A percentile compares a stretch with the other conserved stretches of the same genome.
These are phyloP conservation scores for Entomortierella chlamydospora DNA, from an alignment of 192 early-diverging fungal genomes.

Conservation along the genomic window DNA sequence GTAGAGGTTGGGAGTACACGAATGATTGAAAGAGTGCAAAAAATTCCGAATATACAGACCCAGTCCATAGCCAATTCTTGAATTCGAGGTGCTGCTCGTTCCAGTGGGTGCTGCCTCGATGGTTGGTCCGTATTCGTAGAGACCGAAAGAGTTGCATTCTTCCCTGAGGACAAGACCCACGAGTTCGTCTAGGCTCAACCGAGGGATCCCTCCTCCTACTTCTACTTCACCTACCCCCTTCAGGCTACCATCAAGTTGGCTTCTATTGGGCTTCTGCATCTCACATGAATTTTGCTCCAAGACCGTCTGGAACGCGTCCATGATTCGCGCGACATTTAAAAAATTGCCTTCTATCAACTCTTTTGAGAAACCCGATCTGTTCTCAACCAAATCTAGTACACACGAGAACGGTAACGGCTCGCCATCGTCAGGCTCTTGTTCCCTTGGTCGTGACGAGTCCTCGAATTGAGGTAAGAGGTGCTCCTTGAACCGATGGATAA, in stretches of 20 bases:
- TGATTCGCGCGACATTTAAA: slow-evolving; percentile 13
- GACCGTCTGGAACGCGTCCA: slow-evolving; percentile 8
- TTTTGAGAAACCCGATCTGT: not conserved
- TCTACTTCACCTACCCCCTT: too few species aligned
- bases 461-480: not conserved
- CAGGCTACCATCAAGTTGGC: too few species aligned
- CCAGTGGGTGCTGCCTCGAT: not conserved
- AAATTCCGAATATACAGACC: not conserved
- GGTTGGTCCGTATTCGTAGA: slow-evolving; percentile 10
- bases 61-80: slow-evolving; percentile 9
- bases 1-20: slow-evolving; percentile 23
- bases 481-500: slow-evolving; percentile 21
- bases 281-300: too few species aligned
- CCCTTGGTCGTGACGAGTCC: not conserved
- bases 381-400: slow-evolving; percentile 13
- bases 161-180: slow-evolving; percentile 9
- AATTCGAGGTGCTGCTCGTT: not conserved
- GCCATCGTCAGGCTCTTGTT: not conserved
- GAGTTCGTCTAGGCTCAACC: slow-evolving; percentile 8
- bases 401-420: not conserved
- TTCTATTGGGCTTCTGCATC: too few species aligned
- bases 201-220: not conserved
- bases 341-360: slow-evolving; percentile 6
- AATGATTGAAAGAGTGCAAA: slow-evolving; percentile 17
- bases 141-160: slow-evolving; percentile 36